Conservation (phyloP, 2,329 filamentous ascomycete genomes). For the Bipolaris victoriae region DNA sequence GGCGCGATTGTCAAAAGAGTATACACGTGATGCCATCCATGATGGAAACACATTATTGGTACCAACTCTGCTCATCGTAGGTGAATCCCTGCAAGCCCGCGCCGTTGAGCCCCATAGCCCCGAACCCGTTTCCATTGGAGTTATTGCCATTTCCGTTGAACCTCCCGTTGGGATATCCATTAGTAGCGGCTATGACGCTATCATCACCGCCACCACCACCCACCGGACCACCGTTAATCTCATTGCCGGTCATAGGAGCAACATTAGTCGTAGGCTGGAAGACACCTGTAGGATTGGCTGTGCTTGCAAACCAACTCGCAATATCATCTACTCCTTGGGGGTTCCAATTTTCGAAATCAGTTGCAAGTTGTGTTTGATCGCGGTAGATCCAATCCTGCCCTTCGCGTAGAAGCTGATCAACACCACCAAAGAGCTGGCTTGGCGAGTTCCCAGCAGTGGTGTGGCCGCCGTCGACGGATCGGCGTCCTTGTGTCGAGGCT, state of each 20-base stretch:
- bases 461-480: conserved; percentile 35
- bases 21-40: neutral
- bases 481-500: conserved; percentile 31
- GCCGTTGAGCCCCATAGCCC: conserved; percentile 11
- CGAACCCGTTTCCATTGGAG: conserved; percentile 14
- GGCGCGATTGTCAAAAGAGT: neutral
- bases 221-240: conserved; percentile 29
- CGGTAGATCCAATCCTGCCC: conserved; percentile 67
- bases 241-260: conserved; percentile 9
- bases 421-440: conserved; percentile 63
- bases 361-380: conserved; percentile 66
- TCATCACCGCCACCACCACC: conserved; percentile 10
- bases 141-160: conserved; percentile 7
- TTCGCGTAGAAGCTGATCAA: conserved; percentile 66
- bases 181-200: neutral
- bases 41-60: conserved; percentile 14
- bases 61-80: conserved; percentile 38
- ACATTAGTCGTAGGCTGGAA: conserved; percentile 9
- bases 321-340: conserved; percentile 36
- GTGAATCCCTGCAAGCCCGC: conserved; percentile 30
- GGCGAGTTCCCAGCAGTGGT: conserved; percentile 49
- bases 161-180: conserved; percentile 19
- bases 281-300: conserved; percentile 20
- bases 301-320: conserved; percentile 37
- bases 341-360: conserved; percentile 69